These are phyloP conservation scores for Boletales sp. DNA, from an alignment of 768 basidiomycete genomes.

Conservation along the genomic window DNA sequence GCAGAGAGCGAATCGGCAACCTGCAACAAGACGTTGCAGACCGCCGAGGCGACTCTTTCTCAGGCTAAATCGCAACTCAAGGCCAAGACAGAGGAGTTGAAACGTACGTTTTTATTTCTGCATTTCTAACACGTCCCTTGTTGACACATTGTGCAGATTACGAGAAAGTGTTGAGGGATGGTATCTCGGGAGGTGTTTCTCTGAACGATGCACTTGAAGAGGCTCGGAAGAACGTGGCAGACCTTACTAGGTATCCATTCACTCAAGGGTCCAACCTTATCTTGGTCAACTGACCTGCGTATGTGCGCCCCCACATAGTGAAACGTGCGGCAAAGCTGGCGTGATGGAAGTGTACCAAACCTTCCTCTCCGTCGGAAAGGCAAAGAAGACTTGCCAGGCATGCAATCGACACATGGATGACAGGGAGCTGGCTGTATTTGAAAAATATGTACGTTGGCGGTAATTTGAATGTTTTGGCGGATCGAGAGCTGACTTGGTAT, in stretches of 20 bases:
- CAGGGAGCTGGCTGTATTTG: conserved; percentile 54
- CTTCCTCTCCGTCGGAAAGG: conserved; percentile 55
- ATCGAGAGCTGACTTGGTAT: neutral
- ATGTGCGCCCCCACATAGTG: conserved; percentile 10
- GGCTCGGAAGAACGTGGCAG: conserved; percentile 16
- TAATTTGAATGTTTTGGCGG: neutral
- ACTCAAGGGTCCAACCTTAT: neutral
- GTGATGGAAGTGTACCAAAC: conserved; percentile 48
- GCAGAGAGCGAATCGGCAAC: conserved; percentile 31
- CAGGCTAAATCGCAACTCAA: conserved; percentile 59
- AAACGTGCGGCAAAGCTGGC: conserved; percentile 25
- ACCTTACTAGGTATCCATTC: conserved; percentile 17
- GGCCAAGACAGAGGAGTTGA: conserved; percentile 59
- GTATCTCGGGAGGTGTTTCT: conserved; percentile 34
- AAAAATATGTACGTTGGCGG: conserved; percentile 55
- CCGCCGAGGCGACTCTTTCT: conserved; percentile 58
- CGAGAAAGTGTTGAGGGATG: conserved; percentile 46
- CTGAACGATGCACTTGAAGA: conserved; percentile 50
- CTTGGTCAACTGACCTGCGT: neutral
- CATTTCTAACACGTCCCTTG: neutral
- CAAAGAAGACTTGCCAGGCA: conserved; percentile 66
- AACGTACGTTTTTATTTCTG: conserved; percentile 38
- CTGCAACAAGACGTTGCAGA: conserved; percentile 57
- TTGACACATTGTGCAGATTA: conserved; percentile 4
- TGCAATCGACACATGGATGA: conserved; percentile 70